A percentile compares a stretch with the other conserved stretches of the same genome.
Conservation (phyloP, 768 basidiomycete species). For the Pholiota molesta region DNA sequence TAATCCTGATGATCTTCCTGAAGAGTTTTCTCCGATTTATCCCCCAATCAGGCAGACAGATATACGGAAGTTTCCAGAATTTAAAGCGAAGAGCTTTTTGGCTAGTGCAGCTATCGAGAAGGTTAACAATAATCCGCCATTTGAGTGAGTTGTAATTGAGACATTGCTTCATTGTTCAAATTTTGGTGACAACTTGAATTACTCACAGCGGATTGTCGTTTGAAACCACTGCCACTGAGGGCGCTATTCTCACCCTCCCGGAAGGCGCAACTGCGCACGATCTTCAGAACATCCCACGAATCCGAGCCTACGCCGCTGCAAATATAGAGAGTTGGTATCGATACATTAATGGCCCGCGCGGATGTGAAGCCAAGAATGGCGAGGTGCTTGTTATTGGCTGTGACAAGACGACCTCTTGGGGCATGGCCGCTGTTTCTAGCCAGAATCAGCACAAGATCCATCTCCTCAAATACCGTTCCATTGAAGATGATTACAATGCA, state of each 20-base stretch:
- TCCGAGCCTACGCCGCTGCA: slow-evolving; percentile 11
- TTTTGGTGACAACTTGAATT: neutral
- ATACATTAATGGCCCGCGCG: slow-evolving; percentile 12
- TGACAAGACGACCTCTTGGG: slow-evolving; percentile 17
- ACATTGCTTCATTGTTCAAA: neutral
- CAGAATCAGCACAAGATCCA: slow-evolving; percentile 1
- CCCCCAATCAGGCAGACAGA: slow-evolving; percentile 9
- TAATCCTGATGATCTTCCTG: slow-evolving; percentile 6
- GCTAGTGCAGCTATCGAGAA: slow-evolving; percentile 14
- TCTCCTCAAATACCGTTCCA: neutral
- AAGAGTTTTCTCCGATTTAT: slow-evolving; percentile 8
- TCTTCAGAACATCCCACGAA: neutral
- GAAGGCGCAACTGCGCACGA: slow-evolving; percentile 21
- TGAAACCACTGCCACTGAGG: slow-evolving; percentile 8
- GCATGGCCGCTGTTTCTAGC: slow-evolving; percentile 9
- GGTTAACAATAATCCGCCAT: neutral
- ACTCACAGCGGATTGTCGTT: slow-evolving; percentile 3
- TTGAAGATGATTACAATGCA: neutral
- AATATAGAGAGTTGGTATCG: slow-evolving; percentile 18
- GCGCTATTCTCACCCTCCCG: slow-evolving; percentile 15
- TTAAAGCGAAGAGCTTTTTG: slow-evolving; percentile 7
- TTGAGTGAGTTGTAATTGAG: neutral
- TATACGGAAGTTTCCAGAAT: neutral
- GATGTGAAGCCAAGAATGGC: slow-evolving; percentile 12
- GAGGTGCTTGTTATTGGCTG: slow-evolving; percentile 18